Evolutionary conservation across 2,329 filamentous ascomycete species (phyloP).

Genomic region (Pseudogymnoascus sp.): DNA sequence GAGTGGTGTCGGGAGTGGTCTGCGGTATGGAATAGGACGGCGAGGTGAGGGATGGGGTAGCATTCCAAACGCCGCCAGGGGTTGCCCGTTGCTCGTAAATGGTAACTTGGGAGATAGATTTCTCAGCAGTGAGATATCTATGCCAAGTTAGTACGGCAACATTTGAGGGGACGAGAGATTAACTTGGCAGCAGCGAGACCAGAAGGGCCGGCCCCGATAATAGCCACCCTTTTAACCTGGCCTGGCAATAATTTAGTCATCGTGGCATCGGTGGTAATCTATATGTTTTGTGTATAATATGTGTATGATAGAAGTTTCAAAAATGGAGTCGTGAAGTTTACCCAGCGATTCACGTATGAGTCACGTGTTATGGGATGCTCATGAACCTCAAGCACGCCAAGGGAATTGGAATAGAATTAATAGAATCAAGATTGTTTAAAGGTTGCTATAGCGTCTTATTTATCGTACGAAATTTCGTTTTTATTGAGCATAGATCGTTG

Average conservation of each 20-base stretch:
- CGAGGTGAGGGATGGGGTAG: conserved; percentile 44
- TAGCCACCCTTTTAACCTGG: conserved; percentile 54
- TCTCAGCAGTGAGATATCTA: conserved; percentile 63
- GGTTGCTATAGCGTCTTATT: not conserved
- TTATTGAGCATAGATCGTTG: not conserved
- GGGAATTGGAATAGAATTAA: not conserved
- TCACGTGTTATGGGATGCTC: conserved; percentile 6
- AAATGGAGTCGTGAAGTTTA: not conserved
- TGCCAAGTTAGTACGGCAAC: not conserved
- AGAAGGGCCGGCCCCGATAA: conserved; percentile 76
- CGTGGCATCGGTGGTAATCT: not conserved
- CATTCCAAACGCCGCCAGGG: conserved; percentile 82
- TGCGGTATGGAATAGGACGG: conserved; percentile 38
- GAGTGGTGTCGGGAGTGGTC: conserved; percentile 53
- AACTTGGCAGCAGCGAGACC: conserved; percentile 70
- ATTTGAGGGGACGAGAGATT: not conserved
- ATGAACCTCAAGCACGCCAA: conserved; percentile 4
- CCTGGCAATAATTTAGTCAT: not conserved
- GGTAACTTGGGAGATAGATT: conserved; percentile 60
- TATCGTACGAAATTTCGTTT: not conserved
- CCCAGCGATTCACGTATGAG: not conserved
- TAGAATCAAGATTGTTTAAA: not conserved
- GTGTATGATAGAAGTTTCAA: not conserved
- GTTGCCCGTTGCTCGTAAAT: conserved; percentile 75
- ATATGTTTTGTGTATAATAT: not conserved